A percentile compares a stretch with the other conserved stretches of the same genome.
phyloP scores from a whole-genome alignment of 805 yeast species.

The Suhomyces sp. region DNA sequence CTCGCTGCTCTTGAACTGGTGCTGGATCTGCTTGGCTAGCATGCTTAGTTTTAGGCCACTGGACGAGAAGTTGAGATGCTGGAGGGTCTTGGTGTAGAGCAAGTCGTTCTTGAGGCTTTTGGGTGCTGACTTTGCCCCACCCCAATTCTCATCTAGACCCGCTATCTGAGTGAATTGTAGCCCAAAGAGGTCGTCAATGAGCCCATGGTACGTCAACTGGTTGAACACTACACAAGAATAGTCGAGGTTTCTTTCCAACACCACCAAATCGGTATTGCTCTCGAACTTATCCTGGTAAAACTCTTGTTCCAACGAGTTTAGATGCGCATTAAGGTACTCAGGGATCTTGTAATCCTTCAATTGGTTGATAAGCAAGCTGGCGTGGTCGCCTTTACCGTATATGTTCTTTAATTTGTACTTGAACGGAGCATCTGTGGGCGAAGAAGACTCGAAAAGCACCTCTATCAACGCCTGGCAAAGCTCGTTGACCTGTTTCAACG shows the following conservation, averaged over 20 bases:
- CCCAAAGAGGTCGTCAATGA: constrained; percentile 69
- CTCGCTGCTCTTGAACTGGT: constrained; percentile 57
- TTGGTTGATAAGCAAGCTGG: constrained; percentile 45
- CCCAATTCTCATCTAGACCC: background rate
- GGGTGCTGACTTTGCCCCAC: constrained; percentile 52
- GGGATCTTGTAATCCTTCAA: constrained; percentile 34
- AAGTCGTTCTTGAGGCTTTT: constrained; percentile 50
- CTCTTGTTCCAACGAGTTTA: constrained; percentile 36
- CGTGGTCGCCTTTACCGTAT: constrained; percentile 57
- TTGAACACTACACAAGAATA: constrained; percentile 64
- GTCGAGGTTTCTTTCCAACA: constrained; percentile 78
- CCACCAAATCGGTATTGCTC: constrained; percentile 65
- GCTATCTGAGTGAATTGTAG: constrained; percentile 29
- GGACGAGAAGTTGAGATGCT: constrained; percentile 70
- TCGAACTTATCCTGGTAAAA: constrained; percentile 34
- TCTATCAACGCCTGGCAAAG: constrained; percentile 50
- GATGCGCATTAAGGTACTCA: constrained; percentile 33
- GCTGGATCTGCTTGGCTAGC: constrained; percentile 68
- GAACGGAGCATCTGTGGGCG: constrained; percentile 4
- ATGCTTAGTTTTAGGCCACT: constrained; percentile 72
- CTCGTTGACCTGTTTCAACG: constrained; percentile 44
- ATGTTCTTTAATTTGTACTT: constrained; percentile 49
- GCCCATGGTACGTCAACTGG: constrained; percentile 80
- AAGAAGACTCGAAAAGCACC: constrained; percentile 36
- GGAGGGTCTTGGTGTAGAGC: constrained; percentile 45